These are phyloP conservation scores for Gossypium schwendimanii DNA, from an alignment of 441 rosid species.

Conservation along the genomic window DNA sequence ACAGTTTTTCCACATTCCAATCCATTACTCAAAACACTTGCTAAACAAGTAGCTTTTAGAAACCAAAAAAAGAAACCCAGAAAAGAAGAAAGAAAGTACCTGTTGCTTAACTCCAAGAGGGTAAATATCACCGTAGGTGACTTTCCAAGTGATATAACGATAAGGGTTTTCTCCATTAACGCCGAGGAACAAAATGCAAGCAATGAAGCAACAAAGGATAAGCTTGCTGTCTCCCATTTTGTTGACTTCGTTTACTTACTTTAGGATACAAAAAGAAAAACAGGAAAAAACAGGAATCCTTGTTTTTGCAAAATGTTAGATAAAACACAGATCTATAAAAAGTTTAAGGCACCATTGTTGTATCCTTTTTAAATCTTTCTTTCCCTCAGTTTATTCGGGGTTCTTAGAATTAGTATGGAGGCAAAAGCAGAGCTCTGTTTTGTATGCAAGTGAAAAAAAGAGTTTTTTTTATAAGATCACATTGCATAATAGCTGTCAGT, in stretches of 20 bases:
- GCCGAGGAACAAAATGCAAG: slow-evolving; percentile 36
- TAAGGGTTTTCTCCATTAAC: slow-evolving; percentile 36
- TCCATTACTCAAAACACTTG: not conserved
- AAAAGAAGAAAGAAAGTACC: slow-evolving; percentile 12
- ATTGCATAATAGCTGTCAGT: not conserved
- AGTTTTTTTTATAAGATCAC: not conserved
- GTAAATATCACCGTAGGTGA: slow-evolving; percentile 33
- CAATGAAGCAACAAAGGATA: slow-evolving; percentile 20
- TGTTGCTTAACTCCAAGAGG: slow-evolving; percentile 44
- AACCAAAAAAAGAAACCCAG: not conserved
- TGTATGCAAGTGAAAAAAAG: not conserved
- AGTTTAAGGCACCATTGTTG: not conserved
- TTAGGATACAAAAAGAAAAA: not conserved
- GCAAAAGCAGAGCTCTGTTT: slow-evolving; percentile 6
- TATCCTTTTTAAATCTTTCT: not conserved
- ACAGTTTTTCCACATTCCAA: slow-evolving; percentile 14
- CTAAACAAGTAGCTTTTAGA: not conserved
- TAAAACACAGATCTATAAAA: slow-evolving; percentile 3
- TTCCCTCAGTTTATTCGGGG: not conserved
- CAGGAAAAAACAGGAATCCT: not conserved
- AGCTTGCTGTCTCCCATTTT: slow-evolving; percentile 36
- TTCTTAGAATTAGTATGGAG: not conserved
- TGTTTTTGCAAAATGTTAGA: not conserved
- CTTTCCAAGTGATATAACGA: slow-evolving; percentile 30
- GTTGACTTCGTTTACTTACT: not conserved